Conservation (phyloP, 2,329 filamentous ascomycete species). For the Cadophora malorum region DNA sequence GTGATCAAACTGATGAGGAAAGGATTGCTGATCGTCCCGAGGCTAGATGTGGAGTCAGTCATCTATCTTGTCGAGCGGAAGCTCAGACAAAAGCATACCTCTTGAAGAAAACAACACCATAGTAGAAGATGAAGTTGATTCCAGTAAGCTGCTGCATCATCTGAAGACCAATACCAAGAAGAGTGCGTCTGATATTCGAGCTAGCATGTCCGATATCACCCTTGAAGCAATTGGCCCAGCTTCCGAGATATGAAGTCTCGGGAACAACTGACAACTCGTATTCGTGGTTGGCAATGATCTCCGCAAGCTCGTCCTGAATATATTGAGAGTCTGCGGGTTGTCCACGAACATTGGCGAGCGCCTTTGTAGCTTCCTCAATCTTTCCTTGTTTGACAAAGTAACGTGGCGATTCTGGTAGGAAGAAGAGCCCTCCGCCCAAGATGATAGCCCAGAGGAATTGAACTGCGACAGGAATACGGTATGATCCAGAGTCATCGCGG, state of each 20-base stretch:
- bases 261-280: not conserved
- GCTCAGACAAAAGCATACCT: too few relatives aligned
- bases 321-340: not conserved
- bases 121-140: constrained; percentile 94
- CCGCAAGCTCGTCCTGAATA: not conserved
- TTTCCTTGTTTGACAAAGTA: not conserved
- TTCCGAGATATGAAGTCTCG: not conserved
- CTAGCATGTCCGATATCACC: not conserved
- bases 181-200: constrained; percentile 37
- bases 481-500: not conserved
- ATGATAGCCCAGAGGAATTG: not conserved
- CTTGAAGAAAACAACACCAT: constrained; percentile 83
- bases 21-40: not conserved
- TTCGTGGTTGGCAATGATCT: not conserved
- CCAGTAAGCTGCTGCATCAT: constrained; percentile 81
- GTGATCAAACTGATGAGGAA: not conserved
- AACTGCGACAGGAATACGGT: not conserved
- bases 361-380: not conserved
- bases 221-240: not conserved
- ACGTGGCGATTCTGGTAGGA: not conserved
- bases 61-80: too few relatives aligned
- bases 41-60: too few relatives aligned
- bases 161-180: constrained; percentile 75
- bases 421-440: not conserved
- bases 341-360: not conserved